A percentile compares a stretch with the other conserved stretches of the same genome.
These are phyloP conservation scores for Fusarium sp. DNA, from an alignment of 2,329 filamentous ascomycete species.

Conservation along the genomic window DNA sequence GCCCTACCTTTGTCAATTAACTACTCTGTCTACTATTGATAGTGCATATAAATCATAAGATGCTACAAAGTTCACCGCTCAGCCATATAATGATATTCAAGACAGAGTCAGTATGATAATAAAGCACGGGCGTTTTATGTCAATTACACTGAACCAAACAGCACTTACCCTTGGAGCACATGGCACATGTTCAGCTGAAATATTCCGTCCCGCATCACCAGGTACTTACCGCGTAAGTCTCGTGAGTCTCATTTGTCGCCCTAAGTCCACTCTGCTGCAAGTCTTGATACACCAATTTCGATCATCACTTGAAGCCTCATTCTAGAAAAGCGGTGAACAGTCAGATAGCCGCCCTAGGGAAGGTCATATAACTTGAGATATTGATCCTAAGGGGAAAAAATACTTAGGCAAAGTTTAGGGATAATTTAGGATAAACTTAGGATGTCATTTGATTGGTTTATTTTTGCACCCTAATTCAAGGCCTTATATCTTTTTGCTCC, in stretches of 20 bases:
- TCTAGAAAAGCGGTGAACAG: slow-evolving; percentile 42
- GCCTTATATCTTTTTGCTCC: too few species aligned
- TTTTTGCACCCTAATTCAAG: too few species aligned
- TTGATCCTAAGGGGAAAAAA: too few species aligned
- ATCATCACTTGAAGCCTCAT: slow-evolving; percentile 20
- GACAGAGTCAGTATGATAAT: slow-evolving; percentile 3
- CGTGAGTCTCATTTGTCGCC: slow-evolving; percentile 22
- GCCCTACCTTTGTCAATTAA: slow-evolving; percentile 3
- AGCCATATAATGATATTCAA: background rate
- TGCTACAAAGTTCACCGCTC: slow-evolving; percentile 11
- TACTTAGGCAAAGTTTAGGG: too few species aligned
- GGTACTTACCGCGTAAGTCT: slow-evolving; percentile 16
- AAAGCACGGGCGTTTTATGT: slow-evolving; percentile 7
- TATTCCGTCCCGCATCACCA: slow-evolving; percentile 13
- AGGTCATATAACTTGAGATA: too few species aligned
- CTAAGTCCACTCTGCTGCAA: slow-evolving; percentile 23
- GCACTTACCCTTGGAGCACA: slow-evolving; percentile 23
- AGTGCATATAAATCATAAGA: background rate
- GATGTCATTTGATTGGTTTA: too few species aligned
- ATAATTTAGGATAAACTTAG: too few species aligned
- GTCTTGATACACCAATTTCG: slow-evolving; percentile 18
- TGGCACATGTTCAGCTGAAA: slow-evolving; percentile 27
- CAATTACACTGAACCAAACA: slow-evolving; percentile 12
- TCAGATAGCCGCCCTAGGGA: slow-evolving; percentile 9
- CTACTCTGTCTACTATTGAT: background rate